Evolutionary conservation across 768 basidiomycete species (phyloP).

Genomic region (Termitomyces sp.): DNA sequence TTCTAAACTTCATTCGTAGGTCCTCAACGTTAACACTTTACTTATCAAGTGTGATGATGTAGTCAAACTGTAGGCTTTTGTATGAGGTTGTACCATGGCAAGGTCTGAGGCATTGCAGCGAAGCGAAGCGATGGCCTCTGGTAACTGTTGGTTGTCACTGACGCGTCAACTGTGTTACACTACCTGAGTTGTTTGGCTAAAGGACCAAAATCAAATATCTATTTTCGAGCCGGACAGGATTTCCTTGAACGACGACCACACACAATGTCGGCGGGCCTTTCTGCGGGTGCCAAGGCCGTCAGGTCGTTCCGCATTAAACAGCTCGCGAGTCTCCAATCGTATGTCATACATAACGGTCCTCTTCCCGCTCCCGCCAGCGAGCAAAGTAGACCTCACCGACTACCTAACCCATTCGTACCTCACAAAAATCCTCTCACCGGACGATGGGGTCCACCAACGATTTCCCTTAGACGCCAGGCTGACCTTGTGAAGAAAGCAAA

Average conservation of each 20-base stretch:
- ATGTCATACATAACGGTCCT: conserved; percentile 39
- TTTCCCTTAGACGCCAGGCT: conserved; percentile 75
- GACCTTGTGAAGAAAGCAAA: conserved; percentile 75
- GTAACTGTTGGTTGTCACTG: too few species aligned
- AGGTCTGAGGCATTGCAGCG: too few species aligned
- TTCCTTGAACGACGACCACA: not conserved
- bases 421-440: conserved; percentile 56
- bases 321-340: conserved; percentile 29
- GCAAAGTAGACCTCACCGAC: conserved; percentile 22
- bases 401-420: conserved; percentile 73
- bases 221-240: not conserved
- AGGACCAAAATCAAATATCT: not conserved
- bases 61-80: too few species aligned
- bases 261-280: conserved; percentile 14
- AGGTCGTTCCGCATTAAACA: conserved; percentile 48
- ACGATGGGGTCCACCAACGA: conserved; percentile 67
- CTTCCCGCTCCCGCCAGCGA: conserved; percentile 28
- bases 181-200: conserved; percentile 3
- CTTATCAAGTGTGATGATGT: too few species aligned
- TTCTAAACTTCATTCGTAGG: too few species aligned
- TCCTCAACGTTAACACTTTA: too few species aligned
- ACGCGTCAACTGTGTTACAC: too few species aligned
- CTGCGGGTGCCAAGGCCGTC: conserved; percentile 26
- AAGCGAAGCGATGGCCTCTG: too few species aligned
- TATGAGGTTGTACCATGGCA: too few species aligned